Base-by-base conservation (phyloP, 257 asterid genomes). In the Nicotiana noctiflora region DNA sequence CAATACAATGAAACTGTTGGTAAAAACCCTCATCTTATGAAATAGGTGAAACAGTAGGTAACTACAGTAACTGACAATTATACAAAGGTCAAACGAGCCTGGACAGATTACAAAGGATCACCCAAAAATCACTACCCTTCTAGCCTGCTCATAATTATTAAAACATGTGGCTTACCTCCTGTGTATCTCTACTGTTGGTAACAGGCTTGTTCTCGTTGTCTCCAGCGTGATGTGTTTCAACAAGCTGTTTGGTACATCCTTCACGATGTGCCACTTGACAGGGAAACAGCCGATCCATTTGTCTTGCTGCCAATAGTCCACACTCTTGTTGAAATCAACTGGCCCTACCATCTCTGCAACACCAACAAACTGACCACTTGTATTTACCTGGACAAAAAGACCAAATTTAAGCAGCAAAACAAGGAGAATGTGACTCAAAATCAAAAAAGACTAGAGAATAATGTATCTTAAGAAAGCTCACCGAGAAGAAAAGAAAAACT, bases 241-340 rank as follows among this genome's bases (percentile, higher is more conserved):
- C 86, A 87, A 83, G 80, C 89, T 90, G 88, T 90, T 91, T 5
- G 98, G 97, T 3, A 93, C 91, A 89, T 93, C 98, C 87, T 93
- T 93, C 75, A 93, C 92, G 12, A 90, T 86, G 85, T 91, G 93
- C 98, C 98, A 91, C 91, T 90, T 88, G 4, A 93, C 97, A 12
- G 97, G 95, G 83, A 91, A 93, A 82, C 93, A 93, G 34, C 97
- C 97, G 46, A 88, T 84, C 97, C 97, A 93, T 85, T 89, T 93
- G 90, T 93, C 97, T 85, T 87, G 97, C 90, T 91, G 97, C 97
- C 97, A 93, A 82, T 90, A 93, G 82, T 90, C 97, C 12, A 90
- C 88, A 34, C 76, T 93, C 87, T 90, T 93, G 89, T 90, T 77
- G 55, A 93, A 93, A 85, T 93, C 97, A 79, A 93, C 97, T 32